Evolutionary conservation across 1,284 basidiomycete genomes (phyloP).

Genomic region (Trametes versicolor): DNA sequence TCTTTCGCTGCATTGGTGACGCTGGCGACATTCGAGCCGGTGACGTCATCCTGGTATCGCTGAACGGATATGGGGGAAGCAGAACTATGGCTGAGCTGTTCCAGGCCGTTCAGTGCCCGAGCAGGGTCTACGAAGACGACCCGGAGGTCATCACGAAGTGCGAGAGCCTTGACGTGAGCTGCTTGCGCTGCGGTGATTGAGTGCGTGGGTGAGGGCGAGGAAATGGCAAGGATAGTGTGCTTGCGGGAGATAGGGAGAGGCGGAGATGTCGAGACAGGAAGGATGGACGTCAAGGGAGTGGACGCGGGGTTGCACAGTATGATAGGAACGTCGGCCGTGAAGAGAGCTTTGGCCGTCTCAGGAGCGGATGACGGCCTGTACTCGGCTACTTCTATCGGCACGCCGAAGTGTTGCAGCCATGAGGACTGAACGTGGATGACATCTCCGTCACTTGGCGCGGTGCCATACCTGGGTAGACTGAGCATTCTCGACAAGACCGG

Average conservation of each 20-base stretch:
- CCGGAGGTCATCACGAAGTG: constrained; percentile 31
- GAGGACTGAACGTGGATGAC: constrained; percentile 51
- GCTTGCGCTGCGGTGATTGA: constrained; percentile 33
- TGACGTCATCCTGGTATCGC: constrained; percentile 69
- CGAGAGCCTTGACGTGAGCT: constrained; percentile 23
- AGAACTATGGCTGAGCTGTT: constrained; percentile 55
- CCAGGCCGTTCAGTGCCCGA: constrained; percentile 63
- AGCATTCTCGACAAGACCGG: background rate
- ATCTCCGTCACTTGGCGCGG: constrained; percentile 22
- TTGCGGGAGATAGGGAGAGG: constrained; percentile 53
- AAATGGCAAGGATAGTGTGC: constrained; percentile 63
- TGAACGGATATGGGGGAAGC: constrained; percentile 61
- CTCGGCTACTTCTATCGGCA: constrained; percentile 60
- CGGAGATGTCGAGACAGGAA: constrained; percentile 38
- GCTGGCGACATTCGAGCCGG: constrained; percentile 63
- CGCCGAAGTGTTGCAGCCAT: constrained; percentile 62
- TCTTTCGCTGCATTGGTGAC: constrained; percentile 55
- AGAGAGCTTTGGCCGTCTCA: constrained; percentile 41
- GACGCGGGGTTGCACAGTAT: constrained; percentile 67
- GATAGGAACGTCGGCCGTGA: constrained; percentile 66
- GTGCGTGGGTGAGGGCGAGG: constrained; percentile 39
- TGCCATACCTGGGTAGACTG: constrained; percentile 34
- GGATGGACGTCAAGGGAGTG: constrained; percentile 53
- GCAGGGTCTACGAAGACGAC: constrained; percentile 64
- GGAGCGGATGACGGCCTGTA: constrained; percentile 42